Base-by-base conservation (phyloP, 495 filamentous ascomycete genomes). In the Pyrenula massariospora region DNA sequence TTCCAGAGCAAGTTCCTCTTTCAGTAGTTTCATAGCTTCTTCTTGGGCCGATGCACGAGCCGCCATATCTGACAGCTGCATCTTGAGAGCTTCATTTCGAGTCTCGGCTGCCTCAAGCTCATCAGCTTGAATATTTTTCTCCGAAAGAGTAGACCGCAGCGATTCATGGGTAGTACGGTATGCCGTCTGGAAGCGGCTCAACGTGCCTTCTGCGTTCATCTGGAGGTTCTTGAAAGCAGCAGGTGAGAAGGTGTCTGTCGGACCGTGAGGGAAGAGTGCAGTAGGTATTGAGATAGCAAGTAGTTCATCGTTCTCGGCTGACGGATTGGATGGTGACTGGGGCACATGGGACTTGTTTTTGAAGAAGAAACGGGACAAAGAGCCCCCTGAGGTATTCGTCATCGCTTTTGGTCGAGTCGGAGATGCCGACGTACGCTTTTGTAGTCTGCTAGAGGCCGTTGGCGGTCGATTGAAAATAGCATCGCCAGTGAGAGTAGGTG, bases 41-140 rank as follows among this genome's bases (percentile, higher is more conserved):
- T 90, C 84, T 59, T 88, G 84, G 61, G 84, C 79, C 0, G 72
- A 67, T 0, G 83, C 83, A 60, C 83, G 79, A n/a, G 71, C 75
- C 1, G 87, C 82, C 82, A 92, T 85, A 36, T 80, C 83, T 65
- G 91, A 85, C 5, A 95, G 73, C 68, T 95, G 89, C 54, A 75
- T 73, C 68, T 85, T 87, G 22, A 91, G 73, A 59, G 85, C 78
- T 25, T 73, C 69, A 12, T 80, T 75, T 0, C 87, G 74, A 10
- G 85, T 85, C 50, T 84, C 77, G n/a, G 85, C 80, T 63, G 89
- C 88, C 55, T 88, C 86, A 2, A 85, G 68, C 64, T 92, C 89
- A 51, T 93, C 88, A 5, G 66, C 65, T 63, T 83, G 79, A 11
- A 83, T 84, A 23, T 77, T 78, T 56, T 82, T 77, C 62, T 90